phyloP scores from a whole-genome alignment of 192 early-diverging fungal genomes.

The Backusella parvicylindrica region DNA sequence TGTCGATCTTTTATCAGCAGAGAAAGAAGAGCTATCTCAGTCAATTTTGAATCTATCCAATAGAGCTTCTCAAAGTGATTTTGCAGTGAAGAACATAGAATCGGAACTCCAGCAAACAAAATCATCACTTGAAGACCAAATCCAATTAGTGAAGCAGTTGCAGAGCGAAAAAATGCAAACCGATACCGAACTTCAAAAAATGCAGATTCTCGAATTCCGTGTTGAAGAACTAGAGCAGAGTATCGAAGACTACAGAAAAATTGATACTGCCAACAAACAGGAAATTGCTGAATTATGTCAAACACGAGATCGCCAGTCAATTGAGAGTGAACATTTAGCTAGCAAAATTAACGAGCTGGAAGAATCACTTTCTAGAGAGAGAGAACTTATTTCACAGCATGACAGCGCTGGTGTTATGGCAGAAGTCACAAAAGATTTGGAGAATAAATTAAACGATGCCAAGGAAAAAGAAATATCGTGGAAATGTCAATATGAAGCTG shows the following conservation, averaged over 20 bases:
- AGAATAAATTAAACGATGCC: constrained; percentile 1
- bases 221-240: not conserved
- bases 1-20: constrained; percentile 5
- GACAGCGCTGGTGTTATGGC: constrained; percentile 1
- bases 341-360: constrained; percentile 5
- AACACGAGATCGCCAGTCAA: not conserved
- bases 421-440: constrained; percentile 6
- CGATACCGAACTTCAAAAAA: constrained; percentile 9
- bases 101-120: constrained; percentile 1
- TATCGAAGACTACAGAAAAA: not conserved
- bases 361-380: not conserved
- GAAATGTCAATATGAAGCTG: not conserved
- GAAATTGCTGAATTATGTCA: not conserved
- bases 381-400: not conserved
- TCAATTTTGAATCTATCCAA: constrained; percentile 7
- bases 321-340: not conserved
- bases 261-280: not conserved
- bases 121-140: not conserved
- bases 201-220: not conserved
- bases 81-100: not conserved
- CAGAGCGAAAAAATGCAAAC: constrained; percentile 1
- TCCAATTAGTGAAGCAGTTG: not conserved
- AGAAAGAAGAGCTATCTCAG: constrained; percentile 11
- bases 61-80: constrained; percentile 14
- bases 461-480: not conserved